Base-by-base conservation (phyloP, 306 rosid species). In the Vachellia collinsii region DNA sequence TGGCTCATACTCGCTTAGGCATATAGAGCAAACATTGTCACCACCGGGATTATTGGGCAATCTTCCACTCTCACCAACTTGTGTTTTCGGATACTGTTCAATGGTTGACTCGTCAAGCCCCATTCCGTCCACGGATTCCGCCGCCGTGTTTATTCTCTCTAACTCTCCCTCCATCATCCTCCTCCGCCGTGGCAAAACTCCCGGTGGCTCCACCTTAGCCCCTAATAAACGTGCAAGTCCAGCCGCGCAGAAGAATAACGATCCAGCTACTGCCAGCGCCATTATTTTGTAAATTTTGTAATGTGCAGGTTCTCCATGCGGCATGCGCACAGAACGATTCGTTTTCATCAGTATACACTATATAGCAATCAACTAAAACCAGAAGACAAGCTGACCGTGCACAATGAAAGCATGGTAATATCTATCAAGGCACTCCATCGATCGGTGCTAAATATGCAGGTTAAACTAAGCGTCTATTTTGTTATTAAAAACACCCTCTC, bases 1-100 rank as follows among this genome's bases (percentile, higher is more conserved):
- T 1, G 90, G 74, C 46, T 89, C 87, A 22, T 91, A 91, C 69
- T 91, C 96, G 0, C 87, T 47, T n/a, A 91, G 59, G 61, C 96
- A 91, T 7, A 91, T 91, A 1, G 88, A 81, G 48, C 96, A 91
- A 6, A 75, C 83, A 39, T 64, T 86, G 77, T 88, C 87, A 8
- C 42, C 77, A 8, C 84, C 56, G 0, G 46, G 3, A 3, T 10
- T 73, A 70, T 82, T 86, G 1, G 93, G 89, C 29, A 89, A 48
- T 53, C 87, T 51, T 54, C 80, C 54, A 2, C 89, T 88, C 69
- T 85, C 86, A 1, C 90, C 90, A 1, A 91, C 75, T 44, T 70
- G 61, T 3, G 81, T 83, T 39, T 83, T 88, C 0, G 92, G 92
- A 72, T 76, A 88, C 1, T 90, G 74, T 46, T 88, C 92, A 8